A percentile compares a stretch with the other conserved stretches of the same genome.
Evolutionary conservation across 2,329 filamentous ascomycete genomes (phyloP).

Genomic region (Pseudofabraea citricarpa): DNA sequence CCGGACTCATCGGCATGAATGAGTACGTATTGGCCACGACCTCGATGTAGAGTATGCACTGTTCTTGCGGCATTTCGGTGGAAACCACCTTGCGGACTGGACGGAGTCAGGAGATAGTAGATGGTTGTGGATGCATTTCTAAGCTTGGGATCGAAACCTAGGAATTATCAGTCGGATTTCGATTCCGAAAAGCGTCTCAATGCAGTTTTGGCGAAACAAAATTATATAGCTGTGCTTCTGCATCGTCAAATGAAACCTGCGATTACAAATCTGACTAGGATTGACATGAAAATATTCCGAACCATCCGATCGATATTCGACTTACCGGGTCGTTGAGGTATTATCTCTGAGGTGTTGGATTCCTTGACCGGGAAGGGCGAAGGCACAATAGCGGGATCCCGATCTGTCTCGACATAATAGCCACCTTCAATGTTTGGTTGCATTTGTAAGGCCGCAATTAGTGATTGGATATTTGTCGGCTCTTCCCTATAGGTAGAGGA

Average conservation of each 20-base stretch:
- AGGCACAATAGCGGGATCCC: slow-evolving; percentile 43
- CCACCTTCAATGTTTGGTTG: slow-evolving; percentile 58
- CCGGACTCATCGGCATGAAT: slow-evolving; percentile 50
- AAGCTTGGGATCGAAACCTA: slow-evolving; percentile 33
- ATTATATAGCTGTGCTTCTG: background rate
- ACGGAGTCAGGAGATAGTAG: slow-evolving; percentile 58
- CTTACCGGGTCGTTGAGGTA: slow-evolving; percentile 22
- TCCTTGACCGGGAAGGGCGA: slow-evolving; percentile 42
- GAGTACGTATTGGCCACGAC: slow-evolving; percentile 58
- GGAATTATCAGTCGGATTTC: slow-evolving; percentile 21
- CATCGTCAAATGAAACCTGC: too few relatives aligned
- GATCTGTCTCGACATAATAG: slow-evolving; percentile 60
- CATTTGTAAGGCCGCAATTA: slow-evolving; percentile 42
- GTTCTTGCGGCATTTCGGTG: slow-evolving; percentile 59
- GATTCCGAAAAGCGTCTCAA: slow-evolving; percentile 11
- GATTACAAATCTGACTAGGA: too few relatives aligned
- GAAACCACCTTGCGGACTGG: slow-evolving; percentile 51
- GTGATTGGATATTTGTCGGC: slow-evolving; percentile 26
- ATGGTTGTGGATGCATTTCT: slow-evolving; percentile 57
- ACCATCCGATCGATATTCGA: too few relatives aligned
- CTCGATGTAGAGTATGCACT: slow-evolving; percentile 61
- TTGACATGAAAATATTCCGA: too few relatives aligned
- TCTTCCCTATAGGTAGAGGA: slow-evolving; percentile 23
- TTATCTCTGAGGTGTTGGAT: slow-evolving; percentile 14
- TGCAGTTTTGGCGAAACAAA: too few relatives aligned